Evolutionary conservation across 306 rosid genomes (phyloP).

Genomic region (Rubus idaeus): DNA sequence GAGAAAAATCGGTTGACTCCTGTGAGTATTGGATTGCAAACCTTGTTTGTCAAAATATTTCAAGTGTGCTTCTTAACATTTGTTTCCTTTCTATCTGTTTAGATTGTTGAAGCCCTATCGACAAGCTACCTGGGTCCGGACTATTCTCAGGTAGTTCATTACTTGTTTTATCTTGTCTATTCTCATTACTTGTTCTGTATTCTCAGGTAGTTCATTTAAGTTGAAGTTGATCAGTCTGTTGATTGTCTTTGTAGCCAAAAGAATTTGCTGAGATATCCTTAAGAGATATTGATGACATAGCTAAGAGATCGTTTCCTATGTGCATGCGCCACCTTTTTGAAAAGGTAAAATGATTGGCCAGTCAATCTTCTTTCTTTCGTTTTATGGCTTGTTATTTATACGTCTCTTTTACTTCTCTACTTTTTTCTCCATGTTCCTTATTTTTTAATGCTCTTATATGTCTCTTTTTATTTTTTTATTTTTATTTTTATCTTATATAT

Average conservation of each 20-base stretch:
- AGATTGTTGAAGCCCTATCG: constrained; percentile 89
- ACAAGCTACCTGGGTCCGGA: constrained; percentile 93
- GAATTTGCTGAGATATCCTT: constrained; percentile 69
- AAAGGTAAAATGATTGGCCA: constrained; percentile 49
- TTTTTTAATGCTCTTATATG: constrained; percentile 6
- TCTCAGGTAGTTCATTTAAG: constrained; percentile 11
- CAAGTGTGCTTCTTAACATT: constrained; percentile 32
- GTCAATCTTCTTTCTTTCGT: constrained; percentile 5
- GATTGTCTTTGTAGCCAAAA: constrained; percentile 54
- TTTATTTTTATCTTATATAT: constrained; percentile 22
- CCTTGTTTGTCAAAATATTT: constrained; percentile 9
- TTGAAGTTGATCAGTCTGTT: constrained; percentile 26
- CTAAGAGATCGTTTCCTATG: constrained; percentile 87
- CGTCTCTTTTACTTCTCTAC: background rate
- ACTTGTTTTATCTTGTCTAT: constrained; percentile 10
- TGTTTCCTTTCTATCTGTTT: constrained; percentile 18
- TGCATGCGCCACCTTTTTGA: constrained; percentile 95
- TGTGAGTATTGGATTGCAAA: constrained; percentile 51
- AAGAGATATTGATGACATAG: constrained; percentile 75
- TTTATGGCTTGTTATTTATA: constrained; percentile 6
- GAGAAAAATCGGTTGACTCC: constrained; percentile 83
- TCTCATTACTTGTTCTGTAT: constrained; percentile 17
- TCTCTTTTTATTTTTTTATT: background rate
- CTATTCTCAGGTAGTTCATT: constrained; percentile 72
- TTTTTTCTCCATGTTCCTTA: background rate